Evolutionary conservation across 371 early-diverging fungal species (phyloP).

Genomic region (Entomophthora muscae): DNA sequence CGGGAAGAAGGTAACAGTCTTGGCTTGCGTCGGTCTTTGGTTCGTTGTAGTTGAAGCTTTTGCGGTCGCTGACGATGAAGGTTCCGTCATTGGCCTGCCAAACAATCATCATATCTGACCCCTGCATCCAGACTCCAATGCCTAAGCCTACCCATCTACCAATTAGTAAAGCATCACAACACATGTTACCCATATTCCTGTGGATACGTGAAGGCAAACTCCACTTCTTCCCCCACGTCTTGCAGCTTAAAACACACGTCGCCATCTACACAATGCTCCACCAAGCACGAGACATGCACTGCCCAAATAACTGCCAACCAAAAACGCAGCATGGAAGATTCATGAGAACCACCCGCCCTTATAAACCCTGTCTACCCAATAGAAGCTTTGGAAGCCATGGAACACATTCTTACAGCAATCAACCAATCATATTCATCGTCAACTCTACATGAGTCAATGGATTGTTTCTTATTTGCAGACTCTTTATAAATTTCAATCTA

Average conservation of each 20-base stretch:
- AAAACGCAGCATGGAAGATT: background rate
- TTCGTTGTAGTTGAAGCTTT: background rate
- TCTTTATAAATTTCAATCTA: no score
- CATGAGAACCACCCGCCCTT: background rate
- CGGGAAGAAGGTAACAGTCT: background rate
- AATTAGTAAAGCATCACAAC: background rate
- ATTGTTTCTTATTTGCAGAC: no score
- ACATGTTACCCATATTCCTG: background rate
- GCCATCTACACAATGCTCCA: background rate
- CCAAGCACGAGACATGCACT: background rate
- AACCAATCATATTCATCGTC: no score
- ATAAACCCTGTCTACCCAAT: background rate
- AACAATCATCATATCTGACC: background rate
- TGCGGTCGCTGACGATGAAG: constrained; percentile 2
- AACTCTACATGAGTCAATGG: no score
- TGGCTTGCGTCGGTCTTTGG: background rate
- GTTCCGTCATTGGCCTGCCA: background rate
- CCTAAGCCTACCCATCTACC: constrained; percentile 4
- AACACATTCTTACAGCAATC: background rate
- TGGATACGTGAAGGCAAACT: constrained; percentile 5
- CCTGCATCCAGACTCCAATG: constrained; percentile 6
- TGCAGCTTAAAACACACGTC: constrained; percentile 1
- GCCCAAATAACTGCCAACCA: background rate
- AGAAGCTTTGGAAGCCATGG: background rate
- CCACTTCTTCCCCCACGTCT: background rate